phyloP scores from a whole-genome alignment of 345 rosid genomes.

The Euphorbia peplus region DNA sequence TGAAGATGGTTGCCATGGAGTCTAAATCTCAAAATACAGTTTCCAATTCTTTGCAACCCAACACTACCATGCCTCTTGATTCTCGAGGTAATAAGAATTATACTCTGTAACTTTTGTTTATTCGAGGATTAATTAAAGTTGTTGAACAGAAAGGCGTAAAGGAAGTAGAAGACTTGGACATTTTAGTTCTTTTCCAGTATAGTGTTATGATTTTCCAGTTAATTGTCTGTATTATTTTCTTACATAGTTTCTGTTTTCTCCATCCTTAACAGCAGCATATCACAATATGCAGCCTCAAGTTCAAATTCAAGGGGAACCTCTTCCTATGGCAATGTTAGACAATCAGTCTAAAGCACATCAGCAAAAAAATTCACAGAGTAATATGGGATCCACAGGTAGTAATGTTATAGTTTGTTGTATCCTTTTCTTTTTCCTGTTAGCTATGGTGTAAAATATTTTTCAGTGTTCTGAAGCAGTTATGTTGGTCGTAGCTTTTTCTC shows the following conservation, averaged over 20 bases:
- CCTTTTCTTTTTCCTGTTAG: no score
- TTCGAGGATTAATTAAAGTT: no score
- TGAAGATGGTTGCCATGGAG: conserved; percentile 88
- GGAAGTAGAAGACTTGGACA: neutral
- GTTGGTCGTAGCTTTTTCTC: no score
- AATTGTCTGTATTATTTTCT: conserved; percentile 8
- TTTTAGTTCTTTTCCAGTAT: neutral
- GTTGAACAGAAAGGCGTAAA: neutral
- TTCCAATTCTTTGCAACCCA: conserved; percentile 44
- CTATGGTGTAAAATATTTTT: no score
- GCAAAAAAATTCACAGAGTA: conserved; percentile 57
- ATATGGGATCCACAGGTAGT: conserved; percentile 48
- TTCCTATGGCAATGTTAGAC: conserved; percentile 48
- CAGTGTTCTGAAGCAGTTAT: no score
- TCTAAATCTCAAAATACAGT: conserved; percentile 51
- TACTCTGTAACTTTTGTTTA: neutral
- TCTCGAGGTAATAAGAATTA: conserved; percentile 41
- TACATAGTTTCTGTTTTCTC: conserved; percentile 16
- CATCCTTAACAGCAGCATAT: conserved; percentile 38
- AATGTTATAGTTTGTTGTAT: no score
- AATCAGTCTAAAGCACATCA: conserved; percentile 73
- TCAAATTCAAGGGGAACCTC: conserved; percentile 55
- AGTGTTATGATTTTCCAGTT: neutral
- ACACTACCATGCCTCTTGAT: conserved; percentile 47
- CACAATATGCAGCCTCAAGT: conserved; percentile 49